A percentile compares a stretch with the other conserved stretches of the same genome.
phyloP scores from a whole-genome alignment of 2,329 filamentous ascomycete genomes.

The Cladosporium sp. region DNA sequence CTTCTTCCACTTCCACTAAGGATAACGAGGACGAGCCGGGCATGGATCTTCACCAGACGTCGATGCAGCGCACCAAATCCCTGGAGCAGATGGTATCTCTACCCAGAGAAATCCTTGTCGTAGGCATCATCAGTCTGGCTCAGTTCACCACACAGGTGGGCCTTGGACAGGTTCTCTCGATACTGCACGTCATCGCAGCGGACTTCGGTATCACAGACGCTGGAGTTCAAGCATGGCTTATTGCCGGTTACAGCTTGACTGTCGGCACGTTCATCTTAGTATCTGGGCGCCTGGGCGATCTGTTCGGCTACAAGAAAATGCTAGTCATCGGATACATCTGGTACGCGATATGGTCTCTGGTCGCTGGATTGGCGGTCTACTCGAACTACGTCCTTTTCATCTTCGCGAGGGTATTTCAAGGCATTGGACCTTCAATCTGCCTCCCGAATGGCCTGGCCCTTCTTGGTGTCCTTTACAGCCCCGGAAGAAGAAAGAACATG shows the following conservation, averaged over 20 bases:
- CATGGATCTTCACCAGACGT: neutral
- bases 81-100: constrained; percentile 24
- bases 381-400: constrained; percentile 29
- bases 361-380: constrained; percentile 36
- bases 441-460: constrained; percentile 35
- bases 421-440: constrained; percentile 33
- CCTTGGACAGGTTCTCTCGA: constrained; percentile 22
- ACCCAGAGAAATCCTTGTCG: constrained; percentile 25
- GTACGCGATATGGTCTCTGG: constrained; percentile 36
- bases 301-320: constrained; percentile 39
- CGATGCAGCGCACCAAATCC: constrained; percentile 16
- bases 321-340: constrained; percentile 36
- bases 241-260: constrained; percentile 39
- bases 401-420: constrained; percentile 35
- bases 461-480: constrained; percentile 29
- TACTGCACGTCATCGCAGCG: constrained; percentile 16
- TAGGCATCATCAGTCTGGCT: constrained; percentile 24
- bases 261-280: constrained; percentile 43
- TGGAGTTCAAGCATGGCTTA: constrained; percentile 39
- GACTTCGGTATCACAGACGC: constrained; percentile 33
- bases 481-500: constrained; percentile 34
- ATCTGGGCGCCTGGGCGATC: constrained; percentile 38
- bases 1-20: neutral
- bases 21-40: neutral
- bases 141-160: constrained; percentile 27